phyloP scores from a whole-genome alignment of 495 filamentous ascomycete species.

The Podospora tetraspora region DNA sequence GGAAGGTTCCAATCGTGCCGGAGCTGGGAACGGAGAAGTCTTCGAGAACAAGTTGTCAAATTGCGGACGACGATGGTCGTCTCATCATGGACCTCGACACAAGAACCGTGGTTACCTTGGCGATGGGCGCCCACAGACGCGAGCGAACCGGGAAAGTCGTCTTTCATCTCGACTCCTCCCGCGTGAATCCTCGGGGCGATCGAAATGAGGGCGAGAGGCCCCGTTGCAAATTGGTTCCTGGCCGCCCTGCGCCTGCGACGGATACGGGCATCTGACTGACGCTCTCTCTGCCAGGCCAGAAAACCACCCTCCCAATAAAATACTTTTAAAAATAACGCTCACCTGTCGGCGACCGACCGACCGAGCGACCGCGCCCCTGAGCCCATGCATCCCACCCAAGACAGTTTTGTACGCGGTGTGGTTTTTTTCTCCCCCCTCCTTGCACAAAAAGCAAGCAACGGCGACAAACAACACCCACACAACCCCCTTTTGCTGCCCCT shows the following conservation, averaged over 20 bases:
- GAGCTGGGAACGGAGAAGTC: not conserved
- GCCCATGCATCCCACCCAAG: not conserved
- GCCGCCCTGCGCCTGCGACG: too few species aligned
- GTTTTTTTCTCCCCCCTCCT: not conserved
- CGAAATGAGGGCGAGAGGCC: slow-evolving; percentile 6
- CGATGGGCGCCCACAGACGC: not conserved
- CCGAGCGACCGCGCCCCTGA: not conserved
- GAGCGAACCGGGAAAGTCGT: slow-evolving; percentile 6
- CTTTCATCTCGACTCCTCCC: not conserved
- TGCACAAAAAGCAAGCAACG: not conserved
- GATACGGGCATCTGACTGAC: slow-evolving; percentile 8
- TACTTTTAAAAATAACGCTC: not conserved
- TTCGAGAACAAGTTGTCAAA: slow-evolving; percentile 11
- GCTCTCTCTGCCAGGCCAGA: not conserved
- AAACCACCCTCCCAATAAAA: not conserved
- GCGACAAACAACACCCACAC: not conserved
- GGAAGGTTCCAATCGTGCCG: not conserved
- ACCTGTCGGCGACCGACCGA: not conserved
- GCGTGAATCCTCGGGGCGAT: slow-evolving; percentile 3
- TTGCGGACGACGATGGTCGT: not conserved
- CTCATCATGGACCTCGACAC: not conserved
- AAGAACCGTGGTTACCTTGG: not conserved
- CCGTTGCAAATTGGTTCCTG: too few species aligned
- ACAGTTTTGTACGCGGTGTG: not conserved
- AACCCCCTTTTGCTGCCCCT: not conserved